A percentile compares a stretch with the other conserved stretches of the same genome.
Evolutionary conservation across 73 alveolate species (phyloP).

Genomic region (Stentor coeruleus): DNA sequence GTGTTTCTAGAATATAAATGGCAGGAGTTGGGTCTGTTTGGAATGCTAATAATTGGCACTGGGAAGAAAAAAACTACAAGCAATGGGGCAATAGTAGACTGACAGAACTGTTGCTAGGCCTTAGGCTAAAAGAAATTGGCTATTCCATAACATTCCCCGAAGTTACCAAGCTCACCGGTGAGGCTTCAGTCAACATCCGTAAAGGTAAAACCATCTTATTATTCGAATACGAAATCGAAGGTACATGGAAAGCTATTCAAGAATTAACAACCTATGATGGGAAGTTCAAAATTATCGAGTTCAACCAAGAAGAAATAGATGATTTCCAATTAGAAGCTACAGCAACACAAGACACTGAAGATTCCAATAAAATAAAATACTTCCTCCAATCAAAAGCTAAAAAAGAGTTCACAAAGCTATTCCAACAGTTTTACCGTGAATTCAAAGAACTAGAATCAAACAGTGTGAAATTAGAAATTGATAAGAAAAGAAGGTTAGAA

Average conservation of each 20-base stretch:
- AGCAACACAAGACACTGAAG: slow-evolving; percentile 33
- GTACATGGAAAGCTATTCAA: slow-evolving; percentile 42
- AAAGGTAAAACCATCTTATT: slow-evolving; percentile 51
- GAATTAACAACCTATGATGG: too few relatives aligned
- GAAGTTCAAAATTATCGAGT: slow-evolving; percentile 40
- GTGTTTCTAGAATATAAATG: slow-evolving; percentile 16
- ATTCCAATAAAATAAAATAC: slow-evolving; percentile 19
- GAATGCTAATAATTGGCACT: slow-evolving; percentile 65
- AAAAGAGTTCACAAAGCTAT: slow-evolving; percentile 24
- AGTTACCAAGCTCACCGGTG: slow-evolving; percentile 41
- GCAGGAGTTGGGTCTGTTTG: slow-evolving; percentile 61
- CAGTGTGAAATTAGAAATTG: slow-evolving; percentile 32
- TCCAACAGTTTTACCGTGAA: slow-evolving; percentile 22
- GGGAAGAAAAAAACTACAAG: slow-evolving; percentile 64
- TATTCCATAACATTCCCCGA: slow-evolving; percentile 36
- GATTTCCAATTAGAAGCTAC: slow-evolving; percentile 29
- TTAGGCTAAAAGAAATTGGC: slow-evolving; percentile 1
- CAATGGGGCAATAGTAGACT: slow-evolving; percentile 39
- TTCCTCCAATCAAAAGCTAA: slow-evolving; percentile 23
- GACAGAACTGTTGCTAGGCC: slow-evolving; percentile 26
- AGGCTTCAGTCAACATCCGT: slow-evolving; percentile 51
- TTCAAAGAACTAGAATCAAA: slow-evolving; percentile 18
- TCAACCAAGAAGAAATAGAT: slow-evolving; percentile 58
- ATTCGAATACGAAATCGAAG: slow-evolving; percentile 53
- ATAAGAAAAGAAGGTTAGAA: slow-evolving; percentile 46